Percentiles rank a stretch among this genome's conserved stretches.
phyloP scores from a whole-genome alignment of 1,139 yeast species.

The Sugiyamaella sp. region DNA sequence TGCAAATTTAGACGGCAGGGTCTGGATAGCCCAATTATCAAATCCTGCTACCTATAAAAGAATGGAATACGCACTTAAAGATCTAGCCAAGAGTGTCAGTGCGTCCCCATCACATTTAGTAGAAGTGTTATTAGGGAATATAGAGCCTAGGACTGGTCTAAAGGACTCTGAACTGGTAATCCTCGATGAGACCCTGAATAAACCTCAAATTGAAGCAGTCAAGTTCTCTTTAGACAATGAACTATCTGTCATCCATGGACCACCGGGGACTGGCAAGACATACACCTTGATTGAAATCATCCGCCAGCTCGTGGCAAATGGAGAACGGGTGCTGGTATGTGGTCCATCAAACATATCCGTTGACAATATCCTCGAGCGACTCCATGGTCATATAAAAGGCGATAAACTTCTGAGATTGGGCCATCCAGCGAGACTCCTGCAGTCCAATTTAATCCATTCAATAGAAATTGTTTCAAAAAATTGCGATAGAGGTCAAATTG shows the following conservation, averaged over 20 bases:
- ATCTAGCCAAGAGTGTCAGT: constrained; percentile 53
- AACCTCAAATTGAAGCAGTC: constrained; percentile 72
- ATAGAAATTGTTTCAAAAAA: constrained; percentile 71
- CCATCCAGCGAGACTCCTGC: constrained; percentile 85
- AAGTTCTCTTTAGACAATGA: constrained; percentile 52
- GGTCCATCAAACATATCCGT: constrained; percentile 97
- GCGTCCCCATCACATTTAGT: constrained; percentile 30
- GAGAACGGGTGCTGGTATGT: constrained; percentile 79
- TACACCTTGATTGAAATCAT: constrained; percentile 84
- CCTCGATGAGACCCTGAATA: constrained; percentile 59
- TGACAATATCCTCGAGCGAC: constrained; percentile 83
- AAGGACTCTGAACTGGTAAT: constrained; percentile 40
- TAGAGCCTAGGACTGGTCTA: constrained; percentile 27
- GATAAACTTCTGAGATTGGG: constrained; percentile 76
- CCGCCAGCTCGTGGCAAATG: constrained; percentile 64
- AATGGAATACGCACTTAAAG: constrained; percentile 79
- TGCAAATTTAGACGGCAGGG: constrained; percentile 34
- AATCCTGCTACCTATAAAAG: constrained; percentile 56
- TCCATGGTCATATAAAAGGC: constrained; percentile 56
- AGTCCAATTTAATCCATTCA: constrained; percentile 67
- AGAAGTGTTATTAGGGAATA: constrained; percentile 36
- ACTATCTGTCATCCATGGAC: constrained; percentile 68
- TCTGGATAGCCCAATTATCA: constrained; percentile 46
- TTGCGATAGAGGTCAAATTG: constrained; percentile 62
- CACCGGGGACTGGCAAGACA: constrained; percentile 85